Conservation (phyloP, 371 early-diverging fungal species). For the Apophysomyces variabilis region DNA sequence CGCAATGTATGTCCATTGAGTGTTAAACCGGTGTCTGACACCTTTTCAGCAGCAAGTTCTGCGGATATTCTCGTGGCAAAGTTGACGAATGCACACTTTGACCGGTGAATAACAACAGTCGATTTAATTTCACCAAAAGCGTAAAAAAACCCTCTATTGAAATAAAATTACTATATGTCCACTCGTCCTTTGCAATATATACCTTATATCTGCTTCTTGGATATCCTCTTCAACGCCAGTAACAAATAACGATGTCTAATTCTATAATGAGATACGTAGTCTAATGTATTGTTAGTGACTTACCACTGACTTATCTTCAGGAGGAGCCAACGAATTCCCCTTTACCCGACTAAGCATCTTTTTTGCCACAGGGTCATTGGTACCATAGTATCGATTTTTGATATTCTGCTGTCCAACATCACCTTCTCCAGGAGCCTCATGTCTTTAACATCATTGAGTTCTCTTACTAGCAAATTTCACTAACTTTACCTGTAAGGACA, state of each 20-base stretch:
- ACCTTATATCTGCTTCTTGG: conserved; percentile 72
- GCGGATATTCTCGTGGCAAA: conserved; percentile 78
- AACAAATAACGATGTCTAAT: conserved; percentile 78
- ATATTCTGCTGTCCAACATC: conserved; percentile 90
- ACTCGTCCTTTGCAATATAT: conserved; percentile 14
- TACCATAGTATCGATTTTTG: conserved; percentile 90
- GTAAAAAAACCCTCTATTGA: conserved; percentile 69
- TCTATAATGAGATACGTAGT: not conserved
- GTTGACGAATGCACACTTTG: conserved; percentile 90
- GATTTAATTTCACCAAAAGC: conserved; percentile 91
- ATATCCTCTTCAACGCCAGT: conserved; percentile 73
- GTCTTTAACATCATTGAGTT: conserved; percentile 48
- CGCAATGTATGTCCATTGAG: conserved; percentile 56
- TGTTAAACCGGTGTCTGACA: conserved; percentile 51
- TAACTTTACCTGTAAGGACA: conserved; percentile 81
- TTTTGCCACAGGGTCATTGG: conserved; percentile 92
- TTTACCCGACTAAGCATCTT: conserved; percentile 73
- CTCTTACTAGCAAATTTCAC: not conserved
- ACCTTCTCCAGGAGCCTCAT: conserved; percentile 85
- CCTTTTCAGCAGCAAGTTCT: conserved; percentile 72
- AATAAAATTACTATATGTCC: not conserved
- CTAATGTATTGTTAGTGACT: conserved; percentile 8
- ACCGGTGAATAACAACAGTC: conserved; percentile 77
- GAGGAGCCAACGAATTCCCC: conserved; percentile 54
- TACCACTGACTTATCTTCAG: conserved; percentile 74